Conservation (phyloP, 2,329 filamentous ascomycete species). For the Neonectria hederae region DNA sequence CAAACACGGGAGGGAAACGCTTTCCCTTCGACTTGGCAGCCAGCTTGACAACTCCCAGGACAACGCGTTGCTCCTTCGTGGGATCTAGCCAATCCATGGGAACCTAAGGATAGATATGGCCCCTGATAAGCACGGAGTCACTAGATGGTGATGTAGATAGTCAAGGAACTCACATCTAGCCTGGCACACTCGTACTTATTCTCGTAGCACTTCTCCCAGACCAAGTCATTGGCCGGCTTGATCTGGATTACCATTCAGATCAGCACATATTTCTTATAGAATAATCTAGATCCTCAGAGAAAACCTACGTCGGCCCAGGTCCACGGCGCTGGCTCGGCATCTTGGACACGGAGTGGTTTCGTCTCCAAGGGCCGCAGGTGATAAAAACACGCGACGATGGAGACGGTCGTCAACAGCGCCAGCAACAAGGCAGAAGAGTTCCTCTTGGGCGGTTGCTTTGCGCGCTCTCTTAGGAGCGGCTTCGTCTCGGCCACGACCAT, state of each 20-base stretch:
- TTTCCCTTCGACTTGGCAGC: slow-evolving; percentile 43
- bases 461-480: slow-evolving; percentile 25
- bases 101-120: slow-evolving; percentile 35
- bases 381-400: slow-evolving; percentile 33
- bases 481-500: slow-evolving; percentile 16
- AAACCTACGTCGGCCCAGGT: slow-evolving; percentile 38
- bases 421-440: slow-evolving; percentile 24
- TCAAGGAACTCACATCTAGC: slow-evolving; percentile 42
- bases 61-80: slow-evolving; percentile 40
- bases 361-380: slow-evolving; percentile 27
- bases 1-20: slow-evolving; percentile 45
- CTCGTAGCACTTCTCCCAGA: slow-evolving; percentile 47
- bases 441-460: slow-evolving; percentile 11
- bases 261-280: background rate
- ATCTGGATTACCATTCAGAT: slow-evolving; percentile 45
- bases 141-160: background rate
- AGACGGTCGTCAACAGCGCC: slow-evolving; percentile 32
- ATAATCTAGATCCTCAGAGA: background rate
- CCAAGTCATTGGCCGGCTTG: slow-evolving; percentile 41
- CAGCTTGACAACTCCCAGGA: slow-evolving; percentile 46
- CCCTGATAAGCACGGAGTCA: background rate
- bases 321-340: slow-evolving; percentile 32
- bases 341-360: background rate
- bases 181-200: slow-evolving; percentile 46
- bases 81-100: slow-evolving; percentile 50